Conservation (phyloP, 2,329 filamentous ascomycete genomes). For the Colletotrichum aenigma region DNA sequence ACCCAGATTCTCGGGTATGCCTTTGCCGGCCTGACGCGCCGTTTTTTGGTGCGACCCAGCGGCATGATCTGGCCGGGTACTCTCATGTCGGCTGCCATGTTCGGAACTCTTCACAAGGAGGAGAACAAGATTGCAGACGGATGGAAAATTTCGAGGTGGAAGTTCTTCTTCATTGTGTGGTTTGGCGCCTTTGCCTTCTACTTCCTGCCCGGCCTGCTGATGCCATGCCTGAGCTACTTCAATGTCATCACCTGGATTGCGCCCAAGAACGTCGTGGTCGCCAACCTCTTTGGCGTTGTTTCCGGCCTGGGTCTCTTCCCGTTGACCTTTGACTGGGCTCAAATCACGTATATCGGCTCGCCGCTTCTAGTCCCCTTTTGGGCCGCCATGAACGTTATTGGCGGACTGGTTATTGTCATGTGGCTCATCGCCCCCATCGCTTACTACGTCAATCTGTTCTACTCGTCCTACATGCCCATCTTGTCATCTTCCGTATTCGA, state of each 20-base stretch:
- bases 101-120: slow-evolving; percentile 82
- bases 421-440: slow-evolving; percentile 82
- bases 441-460: slow-evolving; percentile 82
- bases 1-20: slow-evolving; percentile 88
- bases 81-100: slow-evolving; percentile 88
- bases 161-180: slow-evolving; percentile 82
- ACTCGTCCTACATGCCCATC: slow-evolving; percentile 85
- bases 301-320: slow-evolving; percentile 85
- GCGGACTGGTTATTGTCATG: slow-evolving; percentile 81
- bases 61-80: slow-evolving; percentile 94
- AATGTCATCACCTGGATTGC: slow-evolving; percentile 89
- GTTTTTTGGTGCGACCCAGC: slow-evolving; percentile 82
- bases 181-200: slow-evolving; percentile 77
- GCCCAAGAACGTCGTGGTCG: slow-evolving; percentile 82
- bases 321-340: slow-evolving; percentile 89
- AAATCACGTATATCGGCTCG: slow-evolving; percentile 87
- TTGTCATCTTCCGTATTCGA: slow-evolving; percentile 86
- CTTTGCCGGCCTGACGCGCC: slow-evolving; percentile 80
- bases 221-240: slow-evolving; percentile 88
- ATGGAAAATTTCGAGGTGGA: slow-evolving; percentile 82
- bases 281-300: slow-evolving; percentile 85
- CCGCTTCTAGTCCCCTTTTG: slow-evolving; percentile 84
- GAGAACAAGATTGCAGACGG: slow-evolving; percentile 83
- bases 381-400: slow-evolving; percentile 85
- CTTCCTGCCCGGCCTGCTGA: slow-evolving; percentile 81